Evolutionary conservation across 2,329 filamentous ascomycete genomes (phyloP).

Genomic region (Drechslerella stenobrocha): DNA sequence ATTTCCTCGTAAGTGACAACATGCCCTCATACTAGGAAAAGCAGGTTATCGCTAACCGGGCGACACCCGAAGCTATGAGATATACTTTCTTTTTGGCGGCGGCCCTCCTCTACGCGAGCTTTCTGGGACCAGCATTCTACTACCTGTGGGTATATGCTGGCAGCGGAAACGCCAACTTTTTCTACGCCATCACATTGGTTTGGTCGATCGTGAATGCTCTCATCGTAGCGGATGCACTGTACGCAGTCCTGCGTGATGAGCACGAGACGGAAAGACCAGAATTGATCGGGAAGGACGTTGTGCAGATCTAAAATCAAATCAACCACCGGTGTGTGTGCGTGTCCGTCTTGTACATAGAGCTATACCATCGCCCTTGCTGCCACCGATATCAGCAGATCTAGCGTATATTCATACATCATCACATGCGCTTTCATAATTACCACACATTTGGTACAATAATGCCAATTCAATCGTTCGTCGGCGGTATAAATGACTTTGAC

Average conservation of each 20-base stretch:
- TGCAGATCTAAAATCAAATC: slow-evolving; percentile 72
- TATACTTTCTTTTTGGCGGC: slow-evolving; percentile 87
- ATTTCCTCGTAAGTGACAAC: slow-evolving; percentile 68
- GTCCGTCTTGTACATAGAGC: no score
- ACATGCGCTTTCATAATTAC: not conserved
- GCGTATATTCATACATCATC: slow-evolving; percentile 7
- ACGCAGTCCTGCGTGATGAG: slow-evolving; percentile 86
- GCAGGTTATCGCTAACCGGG: not conserved
- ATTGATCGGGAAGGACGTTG: slow-evolving; percentile 82
- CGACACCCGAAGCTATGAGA: slow-evolving; percentile 69
- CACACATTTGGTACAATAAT: slow-evolving; percentile 5
- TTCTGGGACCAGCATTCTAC: slow-evolving; percentile 92
- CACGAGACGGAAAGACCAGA: slow-evolving; percentile 91
- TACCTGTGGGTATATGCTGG: slow-evolving; percentile 98
- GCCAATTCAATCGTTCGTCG: slow-evolving; percentile 12
- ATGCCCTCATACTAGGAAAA: not conserved
- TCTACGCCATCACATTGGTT: slow-evolving; percentile 98
- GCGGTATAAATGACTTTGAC: slow-evolving; percentile 57
- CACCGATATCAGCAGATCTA: slow-evolving; percentile 7
- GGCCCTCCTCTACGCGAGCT: slow-evolving; percentile 80
- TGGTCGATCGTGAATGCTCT: slow-evolving; percentile 90
- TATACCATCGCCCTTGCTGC: slow-evolving; percentile 7
- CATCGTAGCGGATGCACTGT: slow-evolving; percentile 77
- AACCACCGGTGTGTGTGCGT: no score
- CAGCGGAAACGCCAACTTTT: slow-evolving; percentile 97